These are phyloP conservation scores for Leishmania guyanensis DNA, from an alignment of 208 protist species.

Conservation along the genomic window DNA sequence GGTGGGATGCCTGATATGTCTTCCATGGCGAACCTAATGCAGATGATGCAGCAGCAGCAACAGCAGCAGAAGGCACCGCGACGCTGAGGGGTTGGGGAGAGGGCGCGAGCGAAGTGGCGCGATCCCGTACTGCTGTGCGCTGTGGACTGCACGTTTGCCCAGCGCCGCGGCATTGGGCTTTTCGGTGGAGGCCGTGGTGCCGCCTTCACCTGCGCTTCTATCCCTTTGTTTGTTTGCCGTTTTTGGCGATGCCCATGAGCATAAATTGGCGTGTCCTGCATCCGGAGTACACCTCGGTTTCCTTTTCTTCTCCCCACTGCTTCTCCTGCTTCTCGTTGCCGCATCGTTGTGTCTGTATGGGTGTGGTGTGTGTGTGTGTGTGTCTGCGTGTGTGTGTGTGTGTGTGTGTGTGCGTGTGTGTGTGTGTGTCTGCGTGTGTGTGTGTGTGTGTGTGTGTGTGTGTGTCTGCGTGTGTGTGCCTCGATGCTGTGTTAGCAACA, in stretches of 20 bases:
- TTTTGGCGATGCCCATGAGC: neutral
- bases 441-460: neutral
- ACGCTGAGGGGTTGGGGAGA: neutral
- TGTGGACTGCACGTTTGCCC: neutral
- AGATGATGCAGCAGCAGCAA: conserved; percentile 49
- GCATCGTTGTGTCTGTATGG: too few species aligned
- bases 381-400: neutral
- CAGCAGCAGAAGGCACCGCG: conserved; percentile 20
- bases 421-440: neutral
- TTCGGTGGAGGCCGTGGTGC: neutral
- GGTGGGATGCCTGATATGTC: conserved; percentile 54
- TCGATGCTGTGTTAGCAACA: neutral
- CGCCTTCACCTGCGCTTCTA: too few species aligned
- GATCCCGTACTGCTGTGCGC: neutral
- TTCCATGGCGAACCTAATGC: conserved; percentile 60
- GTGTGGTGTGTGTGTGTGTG: too few species aligned
- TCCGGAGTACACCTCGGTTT: too few species aligned
- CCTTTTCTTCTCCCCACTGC: neutral
- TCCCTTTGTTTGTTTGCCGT: too few species aligned
- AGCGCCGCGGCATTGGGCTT: neutral
- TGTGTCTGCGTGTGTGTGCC: neutral
- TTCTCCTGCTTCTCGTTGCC: neutral
- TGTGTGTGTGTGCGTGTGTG: neutral
- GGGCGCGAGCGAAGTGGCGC: neutral
- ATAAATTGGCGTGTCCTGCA: neutral